Evolutionary conservation across 2,329 filamentous ascomycete genomes (phyloP).

Genomic region (Fusarium sp.): DNA sequence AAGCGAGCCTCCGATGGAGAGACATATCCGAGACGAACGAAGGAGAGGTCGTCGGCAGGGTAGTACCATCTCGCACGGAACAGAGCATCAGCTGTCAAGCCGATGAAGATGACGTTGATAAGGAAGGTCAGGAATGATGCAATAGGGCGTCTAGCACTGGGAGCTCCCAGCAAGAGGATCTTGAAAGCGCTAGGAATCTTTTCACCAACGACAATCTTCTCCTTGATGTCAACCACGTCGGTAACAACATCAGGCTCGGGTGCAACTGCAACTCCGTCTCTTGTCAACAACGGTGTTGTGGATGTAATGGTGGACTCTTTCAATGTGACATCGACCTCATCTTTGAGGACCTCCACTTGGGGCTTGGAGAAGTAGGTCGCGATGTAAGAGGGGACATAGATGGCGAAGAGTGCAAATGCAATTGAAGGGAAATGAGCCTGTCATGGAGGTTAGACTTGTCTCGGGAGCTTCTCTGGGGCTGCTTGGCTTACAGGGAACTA

Average conservation of each 20-base stretch:
- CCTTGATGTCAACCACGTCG: constrained; percentile 69
- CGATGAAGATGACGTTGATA: constrained; percentile 76
- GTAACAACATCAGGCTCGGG: constrained; percentile 51
- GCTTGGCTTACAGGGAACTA: constrained; percentile 51
- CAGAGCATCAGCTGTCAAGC: constrained; percentile 80
- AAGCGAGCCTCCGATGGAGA: constrained; percentile 83
- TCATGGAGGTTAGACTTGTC: constrained; percentile 16
- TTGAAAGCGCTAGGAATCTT: constrained; percentile 66
- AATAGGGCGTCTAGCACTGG: constrained; percentile 74
- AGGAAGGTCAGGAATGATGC: constrained; percentile 75
- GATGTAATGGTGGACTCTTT: constrained; percentile 56
- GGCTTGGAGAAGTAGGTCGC: constrained; percentile 66
- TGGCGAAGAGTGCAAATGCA: constrained; percentile 70
- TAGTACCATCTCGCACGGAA: constrained; percentile 78
- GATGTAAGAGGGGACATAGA: constrained; percentile 74
- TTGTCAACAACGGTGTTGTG: constrained; percentile 41
- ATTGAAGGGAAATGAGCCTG: constrained; percentile 60
- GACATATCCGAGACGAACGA: constrained; percentile 88
- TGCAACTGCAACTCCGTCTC: constrained; percentile 45
- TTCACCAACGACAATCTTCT: constrained; percentile 69
- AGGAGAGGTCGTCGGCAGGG: constrained; percentile 79
- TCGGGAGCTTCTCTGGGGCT: constrained; percentile 11
- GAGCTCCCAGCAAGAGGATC: constrained; percentile 80
- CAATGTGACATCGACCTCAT: constrained; percentile 67
- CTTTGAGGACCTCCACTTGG: constrained; percentile 67